Base-by-base conservation (phyloP, 148 eudicot species). In the Fagopyrum tataricum region DNA sequence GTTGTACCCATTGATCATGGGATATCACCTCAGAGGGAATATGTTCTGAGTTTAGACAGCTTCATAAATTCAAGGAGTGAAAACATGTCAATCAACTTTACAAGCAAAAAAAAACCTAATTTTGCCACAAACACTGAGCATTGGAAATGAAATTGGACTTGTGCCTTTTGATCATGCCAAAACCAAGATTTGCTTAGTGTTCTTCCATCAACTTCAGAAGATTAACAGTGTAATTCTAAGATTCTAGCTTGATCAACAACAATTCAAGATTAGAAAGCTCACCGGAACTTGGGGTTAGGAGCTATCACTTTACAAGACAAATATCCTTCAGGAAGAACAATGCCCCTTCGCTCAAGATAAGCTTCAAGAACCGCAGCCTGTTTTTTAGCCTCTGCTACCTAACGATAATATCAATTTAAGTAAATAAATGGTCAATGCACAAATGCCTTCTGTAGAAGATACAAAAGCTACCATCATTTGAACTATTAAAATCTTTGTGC, bases 311-410 rank as follows among this genome's bases (percentile, higher is more conserved):
- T 91, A 81, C 67, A 85, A 72, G 98, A 91, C 37, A 94, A 31
- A 80, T 79, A 85, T 70, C 96, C 97, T 76, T 89, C 87, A 12
- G 91, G 97, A 75, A 94, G 84, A 77, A 86, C 67, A 74, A 87
- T 78, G 20, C 98, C 97, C 84, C 98, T 91, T 77, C 86, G 96
- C 73, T 94, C 91, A 79, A 94, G 88, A 77, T 94, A 94, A 11
- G 85, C 84, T 78, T 90, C 88, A 40, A 94, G 87, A 74, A 90
- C 78, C 72, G 88, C 55, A 68, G 80, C 88, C 79, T 87, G 91
- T 26, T 76, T 82, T 78, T 75, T 87, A 48, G 82, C 85, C 77
- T 91, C 89, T 12, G 82, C 89, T 11, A 91, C 84, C 97, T 84
- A 59, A 24, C n/a, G 55, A 24, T 59, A 0, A 11, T 59, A 24